phyloP scores from a whole-genome alignment of 768 basidiomycete genomes.

The Suillus occidentalis region DNA sequence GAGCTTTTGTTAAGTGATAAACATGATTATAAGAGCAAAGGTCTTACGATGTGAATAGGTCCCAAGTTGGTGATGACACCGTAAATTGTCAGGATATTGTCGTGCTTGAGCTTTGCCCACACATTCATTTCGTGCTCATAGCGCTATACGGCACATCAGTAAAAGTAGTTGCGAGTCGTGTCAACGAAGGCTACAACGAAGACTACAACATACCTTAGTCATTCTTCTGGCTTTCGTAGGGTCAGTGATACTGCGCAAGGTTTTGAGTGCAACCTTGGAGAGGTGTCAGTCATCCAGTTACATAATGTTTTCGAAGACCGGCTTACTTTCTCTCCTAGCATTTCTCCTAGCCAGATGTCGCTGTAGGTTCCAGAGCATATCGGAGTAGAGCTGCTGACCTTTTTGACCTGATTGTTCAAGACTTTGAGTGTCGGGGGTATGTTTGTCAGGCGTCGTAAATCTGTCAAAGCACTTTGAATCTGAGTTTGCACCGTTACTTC shows the following conservation, averaged over 20 bases:
- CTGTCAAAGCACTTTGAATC: conserved; percentile 45
- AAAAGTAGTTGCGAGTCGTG: not conserved
- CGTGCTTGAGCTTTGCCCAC: conserved; percentile 52
- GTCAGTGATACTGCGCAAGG: conserved; percentile 46
- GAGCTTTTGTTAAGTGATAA: not conserved
- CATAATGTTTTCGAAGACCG: not conserved
- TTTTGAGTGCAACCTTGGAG: conserved; percentile 56
- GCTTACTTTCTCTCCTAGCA: conserved; percentile 52
- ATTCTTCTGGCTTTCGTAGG: conserved; percentile 43
- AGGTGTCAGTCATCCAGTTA: not conserved
- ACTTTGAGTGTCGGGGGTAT: conserved; percentile 53
- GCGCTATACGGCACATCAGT: conserved; percentile 35
- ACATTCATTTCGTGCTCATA: conserved; percentile 56
- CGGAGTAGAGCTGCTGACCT: conserved; percentile 35
- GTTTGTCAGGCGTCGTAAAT: conserved; percentile 50
- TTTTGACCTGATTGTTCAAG: conserved; percentile 53
- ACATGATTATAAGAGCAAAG: not conserved
- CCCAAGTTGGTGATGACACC: conserved; percentile 57
- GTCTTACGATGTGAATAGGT: conserved; percentile 47
- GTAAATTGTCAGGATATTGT: conserved; percentile 48
- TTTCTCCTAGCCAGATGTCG: conserved; percentile 53
- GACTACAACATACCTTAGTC: conserved; percentile 17
- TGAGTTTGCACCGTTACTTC: conserved; percentile 33
- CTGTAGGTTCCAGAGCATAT: conserved; percentile 54
- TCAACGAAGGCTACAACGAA: not conserved